Percentiles rank a stretch among this genome's conserved stretches.
Conservation (phyloP, 805 yeast species). For the Lachancea fermentati region DNA sequence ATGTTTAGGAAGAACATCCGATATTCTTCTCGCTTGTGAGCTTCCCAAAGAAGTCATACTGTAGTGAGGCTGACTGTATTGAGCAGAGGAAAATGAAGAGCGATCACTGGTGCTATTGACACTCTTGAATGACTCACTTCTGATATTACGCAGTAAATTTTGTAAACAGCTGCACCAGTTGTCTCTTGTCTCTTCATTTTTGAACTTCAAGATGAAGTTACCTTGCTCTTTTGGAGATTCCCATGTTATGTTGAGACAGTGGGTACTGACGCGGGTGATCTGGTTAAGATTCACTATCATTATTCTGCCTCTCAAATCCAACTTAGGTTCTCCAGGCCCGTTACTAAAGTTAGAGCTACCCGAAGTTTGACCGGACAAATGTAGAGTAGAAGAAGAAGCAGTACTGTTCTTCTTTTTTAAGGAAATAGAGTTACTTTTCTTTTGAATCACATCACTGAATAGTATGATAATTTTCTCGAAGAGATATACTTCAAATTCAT, state of each 20-base stretch:
- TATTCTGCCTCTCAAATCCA: constrained; percentile 75
- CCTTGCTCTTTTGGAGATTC: constrained; percentile 85
- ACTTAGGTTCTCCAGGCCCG: constrained; percentile 29
- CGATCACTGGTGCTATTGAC: constrained; percentile 25
- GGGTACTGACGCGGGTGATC: constrained; percentile 43
- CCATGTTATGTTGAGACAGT: constrained; percentile 66
- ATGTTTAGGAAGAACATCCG: constrained; percentile 27
- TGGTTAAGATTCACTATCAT: constrained; percentile 62
- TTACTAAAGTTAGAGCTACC: constrained; percentile 13
- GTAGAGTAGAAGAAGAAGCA: constrained; percentile 17
- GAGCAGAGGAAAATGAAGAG: constrained; percentile 22
- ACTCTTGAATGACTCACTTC: constrained; percentile 31
- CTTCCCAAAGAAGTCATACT: constrained; percentile 25
- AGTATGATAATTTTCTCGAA: constrained; percentile 67
- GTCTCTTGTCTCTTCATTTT: constrained; percentile 73
- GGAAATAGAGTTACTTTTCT: constrained; percentile 43
- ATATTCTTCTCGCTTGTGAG: constrained; percentile 22
- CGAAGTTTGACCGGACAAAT: constrained; percentile 7
- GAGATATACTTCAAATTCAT: constrained; percentile 83
- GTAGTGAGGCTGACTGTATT: constrained; percentile 19
- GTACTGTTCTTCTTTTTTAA: constrained; percentile 36
- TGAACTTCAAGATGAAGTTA: constrained; percentile 72
- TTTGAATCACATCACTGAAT: constrained; percentile 54
- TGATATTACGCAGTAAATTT: constrained; percentile 26
- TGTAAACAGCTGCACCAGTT: constrained; percentile 77